These are phyloP conservation scores for Debaryomyces sp. DNA, from an alignment of 1,139 yeast genomes.

Conservation along the genomic window DNA sequence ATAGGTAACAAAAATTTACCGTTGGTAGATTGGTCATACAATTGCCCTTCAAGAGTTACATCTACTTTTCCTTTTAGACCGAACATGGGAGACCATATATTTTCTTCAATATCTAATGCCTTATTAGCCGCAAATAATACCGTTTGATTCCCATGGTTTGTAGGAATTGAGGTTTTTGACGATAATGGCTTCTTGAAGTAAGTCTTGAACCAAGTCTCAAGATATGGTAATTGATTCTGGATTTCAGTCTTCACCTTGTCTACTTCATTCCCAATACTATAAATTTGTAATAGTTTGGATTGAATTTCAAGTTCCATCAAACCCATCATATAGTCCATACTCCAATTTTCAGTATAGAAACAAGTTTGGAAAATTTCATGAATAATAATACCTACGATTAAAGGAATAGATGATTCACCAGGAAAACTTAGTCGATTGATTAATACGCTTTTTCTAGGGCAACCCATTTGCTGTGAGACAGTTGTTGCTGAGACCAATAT, in stretches of 20 bases:
- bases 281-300: conserved; percentile 51
- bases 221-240: conserved; percentile 53
- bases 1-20: conserved; percentile 67
- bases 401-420: conserved; percentile 58
- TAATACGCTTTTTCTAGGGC: conserved; percentile 73
- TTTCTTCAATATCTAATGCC: conserved; percentile 84
- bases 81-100: conserved; percentile 85
- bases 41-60: conserved; percentile 72
- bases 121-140: conserved; percentile 58
- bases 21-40: conserved; percentile 24
- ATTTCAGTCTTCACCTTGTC: conserved; percentile 47
- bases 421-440: conserved; percentile 54
- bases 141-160: conserved; percentile 35
- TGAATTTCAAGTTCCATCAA: conserved; percentile 50
- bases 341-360: conserved; percentile 46
- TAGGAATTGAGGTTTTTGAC: conserved; percentile 32
- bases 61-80: conserved; percentile 94
- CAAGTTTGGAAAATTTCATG: conserved; percentile 80
- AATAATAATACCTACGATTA: conserved; percentile 76
- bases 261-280: conserved; percentile 56
- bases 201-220: conserved; percentile 64
- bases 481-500: conserved; percentile 77
- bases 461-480: conserved; percentile 72
- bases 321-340: conserved; percentile 45
- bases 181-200: conserved; percentile 38